Conservation (phyloP, 1,284 basidiomycete species). For the Ceraceosorus bombacis region DNA sequence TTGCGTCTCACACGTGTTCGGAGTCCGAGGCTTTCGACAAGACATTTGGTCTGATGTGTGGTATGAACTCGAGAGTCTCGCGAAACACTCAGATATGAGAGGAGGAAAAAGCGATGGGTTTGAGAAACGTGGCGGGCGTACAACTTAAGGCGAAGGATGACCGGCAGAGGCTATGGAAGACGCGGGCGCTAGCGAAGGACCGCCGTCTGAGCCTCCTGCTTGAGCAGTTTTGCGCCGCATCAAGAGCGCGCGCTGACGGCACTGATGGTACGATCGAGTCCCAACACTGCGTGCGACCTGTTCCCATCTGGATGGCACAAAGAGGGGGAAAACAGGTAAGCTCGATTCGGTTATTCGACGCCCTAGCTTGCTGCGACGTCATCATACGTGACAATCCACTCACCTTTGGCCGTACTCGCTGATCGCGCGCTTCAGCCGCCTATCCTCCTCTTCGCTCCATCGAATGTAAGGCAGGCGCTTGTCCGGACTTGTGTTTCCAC, state of each 20-base stretch:
- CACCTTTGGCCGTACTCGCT: constrained; percentile 42
- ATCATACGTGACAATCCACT: not conserved
- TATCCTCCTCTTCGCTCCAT: constrained; percentile 46
- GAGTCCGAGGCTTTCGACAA: no score
- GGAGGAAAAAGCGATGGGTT: no score
- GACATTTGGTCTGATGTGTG: no score
- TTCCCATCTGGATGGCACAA: constrained; percentile 26
- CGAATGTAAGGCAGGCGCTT: constrained; percentile 46
- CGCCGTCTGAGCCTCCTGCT: no score
- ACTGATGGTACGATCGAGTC: constrained; percentile 47
- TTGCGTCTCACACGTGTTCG: no score
- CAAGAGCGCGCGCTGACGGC: constrained; percentile 46
- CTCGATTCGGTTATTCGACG: constrained; percentile 2
- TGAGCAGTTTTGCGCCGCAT: constrained; percentile 38
- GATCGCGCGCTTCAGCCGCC: constrained; percentile 43
- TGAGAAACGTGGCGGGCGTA: no score
- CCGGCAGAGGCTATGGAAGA: no score
- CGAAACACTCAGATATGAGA: no score
- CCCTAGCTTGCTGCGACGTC: no score
- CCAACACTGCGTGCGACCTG: constrained; percentile 46
- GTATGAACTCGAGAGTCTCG: no score
- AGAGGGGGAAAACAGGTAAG: not conserved
- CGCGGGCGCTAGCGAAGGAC: no score
- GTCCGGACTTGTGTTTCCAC: constrained; percentile 41
- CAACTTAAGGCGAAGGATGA: no score